Evolutionary conservation across 768 basidiomycete species (phyloP).

Genomic region (Kwoniella dejecticola): DNA sequence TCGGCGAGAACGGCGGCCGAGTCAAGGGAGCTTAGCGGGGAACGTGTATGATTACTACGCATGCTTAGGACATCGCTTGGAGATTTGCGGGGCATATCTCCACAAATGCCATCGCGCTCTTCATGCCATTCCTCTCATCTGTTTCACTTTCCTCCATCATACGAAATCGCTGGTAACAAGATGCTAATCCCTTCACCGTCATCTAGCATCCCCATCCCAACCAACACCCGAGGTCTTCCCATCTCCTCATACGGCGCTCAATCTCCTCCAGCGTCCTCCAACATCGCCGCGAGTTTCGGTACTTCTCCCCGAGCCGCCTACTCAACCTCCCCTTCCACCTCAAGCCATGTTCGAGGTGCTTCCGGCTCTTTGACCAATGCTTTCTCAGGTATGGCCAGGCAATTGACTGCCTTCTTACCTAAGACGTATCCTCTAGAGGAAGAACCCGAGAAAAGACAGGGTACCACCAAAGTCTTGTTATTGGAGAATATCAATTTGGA

Average conservation of each 20-base stretch:
- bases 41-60: neutral
- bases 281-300: conserved; percentile 12
- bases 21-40: neutral
- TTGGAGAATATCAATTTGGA: conserved; percentile 94
- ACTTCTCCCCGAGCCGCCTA: conserved; percentile 31
- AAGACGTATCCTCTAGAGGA: conserved; percentile 34
- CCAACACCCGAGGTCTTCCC: conserved; percentile 50
- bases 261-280: conserved; percentile 23
- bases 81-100: conserved; percentile 2
- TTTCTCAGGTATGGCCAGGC: conserved; percentile 28
- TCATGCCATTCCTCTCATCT: too few relatives aligned
- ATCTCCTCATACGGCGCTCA: conserved; percentile 44
- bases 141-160: too few relatives aligned
- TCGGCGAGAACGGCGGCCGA: neutral
- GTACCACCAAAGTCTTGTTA: conserved; percentile 75
- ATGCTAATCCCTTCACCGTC: neutral
- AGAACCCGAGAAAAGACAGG: conserved; percentile 59
- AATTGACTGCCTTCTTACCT: conserved; percentile 50
- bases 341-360: conserved; percentile 4
- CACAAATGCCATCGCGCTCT: too few relatives aligned
- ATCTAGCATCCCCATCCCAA: conserved; percentile 55
- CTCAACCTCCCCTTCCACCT: conserved; percentile 29
- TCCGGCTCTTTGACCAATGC: neutral
- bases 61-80: neutral
- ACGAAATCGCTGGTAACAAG: too few relatives aligned